Conservation (phyloP, 164 flowering plant genomes). For the Aristolochia californica region DNA sequence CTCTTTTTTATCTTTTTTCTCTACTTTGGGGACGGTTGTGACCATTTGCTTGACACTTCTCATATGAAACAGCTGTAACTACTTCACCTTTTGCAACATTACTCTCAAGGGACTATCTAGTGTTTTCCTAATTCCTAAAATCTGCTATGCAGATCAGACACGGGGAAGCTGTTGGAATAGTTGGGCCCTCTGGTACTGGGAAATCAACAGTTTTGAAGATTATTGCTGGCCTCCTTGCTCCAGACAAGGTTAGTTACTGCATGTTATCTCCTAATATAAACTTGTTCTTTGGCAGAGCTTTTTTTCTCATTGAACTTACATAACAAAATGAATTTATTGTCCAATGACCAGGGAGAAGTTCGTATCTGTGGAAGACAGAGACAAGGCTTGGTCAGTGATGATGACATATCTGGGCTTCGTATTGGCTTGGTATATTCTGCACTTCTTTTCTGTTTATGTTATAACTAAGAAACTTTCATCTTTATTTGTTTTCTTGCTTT, state of each 20-base stretch:
- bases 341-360: constrained; percentile 76
- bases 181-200: constrained; percentile 99
- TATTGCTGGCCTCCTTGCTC: constrained; percentile 97
- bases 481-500: not conserved
- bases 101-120: no score
- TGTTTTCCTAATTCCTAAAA: constrained; percentile 1
- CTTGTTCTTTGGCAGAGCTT: not conserved
- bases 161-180: constrained; percentile 98
- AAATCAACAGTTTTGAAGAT: constrained; percentile 88
- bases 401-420: constrained; percentile 83
- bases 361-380: constrained; percentile 69
- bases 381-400: constrained; percentile 77
- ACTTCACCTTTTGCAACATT: no score
- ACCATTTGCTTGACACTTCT: no score
- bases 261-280: not conserved
- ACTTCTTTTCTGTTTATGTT: not conserved
- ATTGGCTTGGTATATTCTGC: constrained; percentile 70
- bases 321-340: not conserved
- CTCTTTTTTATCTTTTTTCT: no score
- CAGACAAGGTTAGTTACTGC: constrained; percentile 58
- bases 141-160: constrained; percentile 55
- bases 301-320: no score
- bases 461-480: not conserved
- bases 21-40: no score
- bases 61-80: no score